Percentiles rank a stretch among this genome's conserved stretches.
phyloP scores from a whole-genome alignment of 164 flowering plant species.

The Aristolochia contorta region DNA sequence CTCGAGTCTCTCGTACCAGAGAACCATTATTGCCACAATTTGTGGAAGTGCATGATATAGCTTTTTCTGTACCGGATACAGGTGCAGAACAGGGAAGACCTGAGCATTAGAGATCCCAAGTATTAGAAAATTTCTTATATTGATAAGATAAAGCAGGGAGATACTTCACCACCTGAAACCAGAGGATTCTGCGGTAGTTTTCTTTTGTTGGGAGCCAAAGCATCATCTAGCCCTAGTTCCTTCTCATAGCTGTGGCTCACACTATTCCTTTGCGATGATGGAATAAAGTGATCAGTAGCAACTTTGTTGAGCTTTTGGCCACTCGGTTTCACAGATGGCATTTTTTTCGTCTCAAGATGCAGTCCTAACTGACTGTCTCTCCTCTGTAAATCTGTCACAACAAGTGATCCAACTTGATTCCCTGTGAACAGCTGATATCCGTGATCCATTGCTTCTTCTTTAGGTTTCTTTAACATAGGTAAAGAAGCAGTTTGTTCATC shows the following conservation, averaged over 20 bases:
- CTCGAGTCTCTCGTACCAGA: constrained; percentile 53
- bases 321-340: constrained; percentile 35
- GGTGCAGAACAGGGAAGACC: constrained; percentile 26
- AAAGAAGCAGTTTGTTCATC: constrained; percentile 43
- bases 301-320: constrained; percentile 26
- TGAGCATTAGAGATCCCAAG: constrained; percentile 49
- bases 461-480: constrained; percentile 46
- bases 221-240: constrained; percentile 60
- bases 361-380: constrained; percentile 42
- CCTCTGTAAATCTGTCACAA: constrained; percentile 64
- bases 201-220: constrained; percentile 34
- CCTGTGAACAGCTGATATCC: constrained; percentile 25
- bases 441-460: constrained; percentile 29
- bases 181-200: constrained; percentile 73
- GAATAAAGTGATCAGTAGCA: constrained; percentile 26
- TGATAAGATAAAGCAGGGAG: constrained; percentile 72
- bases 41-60: constrained; percentile 35
- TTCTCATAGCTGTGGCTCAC: constrained; percentile 48
- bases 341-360: constrained; percentile 43
- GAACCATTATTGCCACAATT: constrained; percentile 69
- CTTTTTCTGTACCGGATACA: constrained; percentile 61
- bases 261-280: constrained; percentile 55
- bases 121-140: constrained; percentile 76
- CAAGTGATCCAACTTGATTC: constrained; percentile 31
- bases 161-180: constrained; percentile 49